Evolutionary conservation across 768 basidiomycete genomes (phyloP).

Genomic region (Suillus decipiens): DNA sequence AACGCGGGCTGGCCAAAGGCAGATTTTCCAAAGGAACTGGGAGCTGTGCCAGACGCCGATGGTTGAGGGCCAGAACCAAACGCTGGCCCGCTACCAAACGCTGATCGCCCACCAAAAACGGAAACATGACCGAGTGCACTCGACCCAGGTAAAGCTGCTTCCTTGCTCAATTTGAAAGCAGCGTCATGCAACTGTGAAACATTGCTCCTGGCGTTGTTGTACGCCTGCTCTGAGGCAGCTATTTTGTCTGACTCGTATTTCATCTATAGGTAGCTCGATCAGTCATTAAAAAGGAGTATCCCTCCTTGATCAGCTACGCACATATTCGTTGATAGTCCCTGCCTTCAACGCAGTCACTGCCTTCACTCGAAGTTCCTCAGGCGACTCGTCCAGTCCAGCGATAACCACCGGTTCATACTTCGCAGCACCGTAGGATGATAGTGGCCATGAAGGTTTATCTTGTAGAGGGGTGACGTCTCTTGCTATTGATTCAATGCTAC

Average conservation of each 20-base stretch:
- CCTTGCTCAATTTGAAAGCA: slow-evolving; percentile 46
- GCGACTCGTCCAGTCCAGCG: slow-evolving; percentile 65
- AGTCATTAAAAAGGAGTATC: not conserved
- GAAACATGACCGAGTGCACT: slow-evolving; percentile 19
- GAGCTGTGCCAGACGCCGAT: slow-evolving; percentile 35
- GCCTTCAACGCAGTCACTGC: slow-evolving; percentile 56
- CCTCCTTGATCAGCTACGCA: slow-evolving; percentile 37
- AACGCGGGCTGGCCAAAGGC: slow-evolving; percentile 42
- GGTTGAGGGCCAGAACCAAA: slow-evolving; percentile 38
- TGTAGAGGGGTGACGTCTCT: slow-evolving; percentile 57
- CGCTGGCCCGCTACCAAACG: slow-evolving; percentile 34
- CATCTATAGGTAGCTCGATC: slow-evolving; percentile 32
- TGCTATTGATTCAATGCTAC: slow-evolving; percentile 62
- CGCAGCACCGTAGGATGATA: slow-evolving; percentile 76
- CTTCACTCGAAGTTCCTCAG: slow-evolving; percentile 76
- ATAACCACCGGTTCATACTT: slow-evolving; percentile 74
- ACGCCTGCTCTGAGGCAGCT: slow-evolving; percentile 51
- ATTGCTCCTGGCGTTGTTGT: slow-evolving; percentile 51
- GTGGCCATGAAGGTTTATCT: slow-evolving; percentile 79
- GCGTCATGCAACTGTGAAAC: slow-evolving; percentile 51
- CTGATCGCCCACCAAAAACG: slow-evolving; percentile 22
- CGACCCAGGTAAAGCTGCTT: slow-evolving; percentile 16
- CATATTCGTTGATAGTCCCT: slow-evolving; percentile 67
- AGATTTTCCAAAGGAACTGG: slow-evolving; percentile 26
- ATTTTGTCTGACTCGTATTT: slow-evolving; percentile 63